Evolutionary conservation across 306 rosid genomes (phyloP), one percentile per base, ranked within the genome.

Genomic region (Inga laurina): DNA sequence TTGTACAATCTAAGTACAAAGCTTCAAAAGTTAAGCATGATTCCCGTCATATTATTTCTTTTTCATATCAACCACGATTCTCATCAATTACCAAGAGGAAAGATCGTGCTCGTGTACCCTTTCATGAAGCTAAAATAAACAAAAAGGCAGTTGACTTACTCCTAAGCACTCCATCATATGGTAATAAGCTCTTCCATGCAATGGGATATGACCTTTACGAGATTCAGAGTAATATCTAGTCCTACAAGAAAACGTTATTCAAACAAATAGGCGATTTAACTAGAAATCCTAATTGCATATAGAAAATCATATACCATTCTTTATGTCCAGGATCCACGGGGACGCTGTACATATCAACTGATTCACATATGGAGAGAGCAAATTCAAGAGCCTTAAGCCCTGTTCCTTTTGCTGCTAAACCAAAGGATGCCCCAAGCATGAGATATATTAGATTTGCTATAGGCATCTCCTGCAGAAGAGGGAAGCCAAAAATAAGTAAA

Each of bases 131-230:
- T 52, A 52, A 79, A 67, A 37, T 79, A 66, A n/a, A 82, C 77
- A 37, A 5, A 65, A 2, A 52, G 76, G 82, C 59, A 15, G 83
- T 74, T 43, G 77, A 88, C 99, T 90, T 92, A 96, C 99, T 32
- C 99, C 99, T 88, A 96, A 87, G 83, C 99, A 96, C 88, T 96
- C 99, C 99, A 96, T 93, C 97, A 96, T 88, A 85, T 93, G 98
- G 84, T 93, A 93, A 87, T 96, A 96, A 70, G 99, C 98, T 84
- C 99, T 90, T 54, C 99, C 99, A 76, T 93, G 95, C 91, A 96
- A 88, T 18, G 99, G 98, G 77, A 97, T 96, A 82, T 96, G 98
- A 80, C 99, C 98, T 89, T 93, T 92, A 76, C 98, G 91, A 49
- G 99, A 92, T 96, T 96, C 99, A 1, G 99, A 96, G 89, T 93